Evolutionary conservation across 345 rosid species (phyloP).

Genomic region (Nasturtium officinale): DNA sequence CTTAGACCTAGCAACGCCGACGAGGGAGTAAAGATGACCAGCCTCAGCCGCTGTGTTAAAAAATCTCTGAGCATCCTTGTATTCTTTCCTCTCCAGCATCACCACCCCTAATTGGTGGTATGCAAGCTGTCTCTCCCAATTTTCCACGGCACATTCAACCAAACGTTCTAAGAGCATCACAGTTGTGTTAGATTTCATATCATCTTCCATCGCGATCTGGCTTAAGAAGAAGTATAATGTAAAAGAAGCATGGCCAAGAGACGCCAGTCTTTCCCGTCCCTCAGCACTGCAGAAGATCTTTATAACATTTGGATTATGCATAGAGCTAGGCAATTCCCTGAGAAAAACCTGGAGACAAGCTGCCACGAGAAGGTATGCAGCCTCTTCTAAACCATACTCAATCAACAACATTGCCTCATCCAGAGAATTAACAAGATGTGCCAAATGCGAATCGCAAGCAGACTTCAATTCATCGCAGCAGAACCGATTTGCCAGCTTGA

Average conservation of each 20-base stretch:
- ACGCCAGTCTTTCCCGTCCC: conserved; percentile 63
- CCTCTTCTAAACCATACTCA: conserved; percentile 82
- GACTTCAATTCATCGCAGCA: conserved; percentile 87
- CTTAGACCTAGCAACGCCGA: conserved; percentile 87
- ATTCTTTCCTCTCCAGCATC: conserved; percentile 88
- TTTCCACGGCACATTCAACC: conserved; percentile 63
- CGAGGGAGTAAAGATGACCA: conserved; percentile 73
- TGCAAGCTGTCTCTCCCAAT: conserved; percentile 87
- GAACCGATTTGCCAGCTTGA: conserved; percentile 75
- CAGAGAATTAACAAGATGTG: conserved; percentile 56
- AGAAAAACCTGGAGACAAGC: conserved; percentile 88
- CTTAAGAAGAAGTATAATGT: conserved; percentile 73
- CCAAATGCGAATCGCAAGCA: conserved; percentile 71
- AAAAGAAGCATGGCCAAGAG: conserved; percentile 81
- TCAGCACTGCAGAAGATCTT: conserved; percentile 64
- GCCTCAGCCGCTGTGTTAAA: conserved; percentile 69
- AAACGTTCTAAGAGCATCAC: conserved; percentile 89
- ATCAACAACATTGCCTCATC: conserved; percentile 71
- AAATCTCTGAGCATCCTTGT: conserved; percentile 84
- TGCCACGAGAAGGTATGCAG: conserved; percentile 72
- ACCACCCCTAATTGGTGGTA: conserved; percentile 84
- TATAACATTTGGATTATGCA: conserved; percentile 66
- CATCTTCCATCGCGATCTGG: conserved; percentile 79
- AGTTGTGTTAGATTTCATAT: conserved; percentile 80
- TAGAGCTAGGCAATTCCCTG: conserved; percentile 72